Percentiles rank a stretch among this genome's conserved stretches.
phyloP scores from a whole-genome alignment of 805 yeast genomes.

The Metschnikowia noctiluminum region DNA sequence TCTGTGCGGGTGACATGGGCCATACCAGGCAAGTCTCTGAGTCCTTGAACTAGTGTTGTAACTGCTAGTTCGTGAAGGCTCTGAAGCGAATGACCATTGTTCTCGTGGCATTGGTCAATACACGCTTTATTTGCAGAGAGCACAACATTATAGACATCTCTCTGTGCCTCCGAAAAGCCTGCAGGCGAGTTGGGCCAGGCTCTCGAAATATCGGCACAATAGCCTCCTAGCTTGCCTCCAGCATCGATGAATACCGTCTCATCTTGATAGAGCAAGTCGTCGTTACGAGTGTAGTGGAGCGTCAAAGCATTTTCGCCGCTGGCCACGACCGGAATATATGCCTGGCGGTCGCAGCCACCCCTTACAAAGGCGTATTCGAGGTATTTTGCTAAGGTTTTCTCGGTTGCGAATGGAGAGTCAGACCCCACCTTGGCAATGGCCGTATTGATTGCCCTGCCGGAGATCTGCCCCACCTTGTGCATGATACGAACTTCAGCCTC shows the following conservation, averaged over 20 bases:
- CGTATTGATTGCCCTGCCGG: constrained; percentile 78
- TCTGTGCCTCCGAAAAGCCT: constrained; percentile 71
- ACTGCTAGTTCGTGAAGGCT: constrained; percentile 76
- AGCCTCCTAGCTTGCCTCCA: constrained; percentile 90
- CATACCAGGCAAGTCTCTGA: constrained; percentile 70
- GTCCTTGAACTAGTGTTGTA: constrained; percentile 53
- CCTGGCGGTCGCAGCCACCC: constrained; percentile 87
- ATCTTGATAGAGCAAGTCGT: constrained; percentile 69
- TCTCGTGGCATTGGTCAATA: constrained; percentile 63
- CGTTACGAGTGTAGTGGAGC: constrained; percentile 92
- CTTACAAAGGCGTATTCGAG: constrained; percentile 77
- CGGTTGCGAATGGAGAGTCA: constrained; percentile 52
- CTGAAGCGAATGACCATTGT: constrained; percentile 52
- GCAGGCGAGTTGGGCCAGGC: constrained; percentile 88
- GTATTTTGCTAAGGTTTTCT: constrained; percentile 73
- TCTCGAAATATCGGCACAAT: constrained; percentile 92
- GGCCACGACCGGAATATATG: constrained; percentile 95
- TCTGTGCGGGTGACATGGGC: constrained; percentile 48
- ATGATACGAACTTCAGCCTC: constrained; percentile 71
- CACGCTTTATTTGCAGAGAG: constrained; percentile 77
- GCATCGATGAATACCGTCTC: constrained; percentile 94
- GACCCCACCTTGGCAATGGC: constrained; percentile 64
- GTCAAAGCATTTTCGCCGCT: constrained; percentile 87
- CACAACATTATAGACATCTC: constrained; percentile 85
- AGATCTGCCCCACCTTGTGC: constrained; percentile 79